phyloP scores from a whole-genome alignment of 179 eudicot genomes.

The Heliamphora pulchella region DNA sequence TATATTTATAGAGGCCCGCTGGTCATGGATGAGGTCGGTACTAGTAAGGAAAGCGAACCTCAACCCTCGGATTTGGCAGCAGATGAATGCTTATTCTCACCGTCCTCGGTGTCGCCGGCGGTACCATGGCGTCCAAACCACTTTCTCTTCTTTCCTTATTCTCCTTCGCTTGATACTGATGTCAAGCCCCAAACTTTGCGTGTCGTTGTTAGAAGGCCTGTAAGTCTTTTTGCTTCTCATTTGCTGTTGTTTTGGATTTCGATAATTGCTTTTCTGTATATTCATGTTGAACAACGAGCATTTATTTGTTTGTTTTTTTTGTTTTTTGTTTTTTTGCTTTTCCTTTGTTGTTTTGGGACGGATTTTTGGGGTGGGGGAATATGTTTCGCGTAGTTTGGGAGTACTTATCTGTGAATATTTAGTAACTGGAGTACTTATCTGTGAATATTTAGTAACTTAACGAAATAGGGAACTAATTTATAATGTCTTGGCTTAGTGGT shows the following conservation, averaged over 20 bases:
- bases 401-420: too few relatives aligned
- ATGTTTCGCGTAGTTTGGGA: too few relatives aligned
- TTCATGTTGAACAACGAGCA: background rate
- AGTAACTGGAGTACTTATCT: too few relatives aligned
- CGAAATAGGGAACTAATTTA: too few relatives aligned
- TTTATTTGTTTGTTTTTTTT: background rate
- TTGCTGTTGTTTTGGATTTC: background rate
- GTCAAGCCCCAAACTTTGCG: conserved; percentile 30
- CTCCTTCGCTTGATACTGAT: conserved; percentile 21
- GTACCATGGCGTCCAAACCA: conserved; percentile 55
- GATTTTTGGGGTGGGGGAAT: too few relatives aligned
- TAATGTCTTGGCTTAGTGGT: too few relatives aligned
- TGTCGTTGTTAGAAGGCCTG: conserved; percentile 29
- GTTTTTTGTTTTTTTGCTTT: too few relatives aligned
- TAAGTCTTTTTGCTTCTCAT: conserved; percentile 27
- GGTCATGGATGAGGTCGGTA: conserved; percentile 37
- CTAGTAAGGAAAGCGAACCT: conserved; percentile 22
- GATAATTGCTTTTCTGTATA: background rate
- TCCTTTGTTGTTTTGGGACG: background rate
- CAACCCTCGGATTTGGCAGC: conserved; percentile 19
- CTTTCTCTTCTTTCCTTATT: conserved; percentile 53
- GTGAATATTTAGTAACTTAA: too few relatives aligned
- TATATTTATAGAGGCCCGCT: background rate
- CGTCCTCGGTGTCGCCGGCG: conserved; percentile 17
- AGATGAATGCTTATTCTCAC: conserved; percentile 22